A percentile compares a stretch with the other conserved stretches of the same genome.
phyloP scores from a whole-genome alignment of 2,329 filamentous ascomycete genomes.

The Scedosporium dehoogii region DNA sequence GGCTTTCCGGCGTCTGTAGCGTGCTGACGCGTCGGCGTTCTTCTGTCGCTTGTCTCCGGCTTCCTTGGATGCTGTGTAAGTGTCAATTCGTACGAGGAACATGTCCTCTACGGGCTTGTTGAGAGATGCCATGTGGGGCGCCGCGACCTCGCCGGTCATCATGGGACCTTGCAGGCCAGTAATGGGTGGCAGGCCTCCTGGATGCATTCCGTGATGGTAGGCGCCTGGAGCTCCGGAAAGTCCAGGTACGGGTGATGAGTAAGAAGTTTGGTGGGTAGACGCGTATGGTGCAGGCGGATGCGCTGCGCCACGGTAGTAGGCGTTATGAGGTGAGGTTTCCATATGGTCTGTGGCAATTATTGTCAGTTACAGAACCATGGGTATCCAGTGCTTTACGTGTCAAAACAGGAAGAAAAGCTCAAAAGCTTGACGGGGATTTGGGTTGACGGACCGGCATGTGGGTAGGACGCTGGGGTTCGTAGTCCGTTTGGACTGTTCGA shows the following conservation, averaged over 20 bases:
- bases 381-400: neutral
- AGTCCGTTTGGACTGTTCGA: neutral
- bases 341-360: neutral
- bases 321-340: neutral
- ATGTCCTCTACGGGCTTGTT: neutral
- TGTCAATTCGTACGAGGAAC: conserved; percentile 41
- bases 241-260: neutral
- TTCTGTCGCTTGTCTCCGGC: conserved; percentile 77
- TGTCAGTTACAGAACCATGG: neutral
- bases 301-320: neutral
- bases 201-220: neutral
- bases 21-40: conserved; percentile 76
- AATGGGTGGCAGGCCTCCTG: neutral
- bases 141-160: neutral
- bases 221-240: neutral
- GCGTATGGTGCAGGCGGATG: neutral
- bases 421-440: neutral
- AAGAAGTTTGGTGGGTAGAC: neutral
- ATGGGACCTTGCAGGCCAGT: neutral
- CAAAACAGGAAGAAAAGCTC: neutral
- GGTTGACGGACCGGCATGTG: neutral
- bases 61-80: conserved; percentile 69
- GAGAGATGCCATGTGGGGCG: neutral
- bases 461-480: neutral
- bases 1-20: conserved; percentile 72